Conservation (phyloP, 768 basidiomycete genomes). For the Podaxis sp. region DNA sequence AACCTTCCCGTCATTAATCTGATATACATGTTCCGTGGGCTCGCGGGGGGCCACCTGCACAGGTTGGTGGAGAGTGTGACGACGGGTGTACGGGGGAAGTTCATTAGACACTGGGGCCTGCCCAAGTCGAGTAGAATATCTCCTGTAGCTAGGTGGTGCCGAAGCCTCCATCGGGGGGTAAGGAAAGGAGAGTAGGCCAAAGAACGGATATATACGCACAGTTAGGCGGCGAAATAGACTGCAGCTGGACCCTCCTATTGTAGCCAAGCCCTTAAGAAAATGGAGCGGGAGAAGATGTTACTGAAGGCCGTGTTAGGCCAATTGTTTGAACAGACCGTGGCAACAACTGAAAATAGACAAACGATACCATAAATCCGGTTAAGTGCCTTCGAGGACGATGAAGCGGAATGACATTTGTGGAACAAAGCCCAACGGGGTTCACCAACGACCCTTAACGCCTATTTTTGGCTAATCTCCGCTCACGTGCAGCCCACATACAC, state of each 20-base stretch:
- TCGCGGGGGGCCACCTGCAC: slow-evolving; percentile 36
- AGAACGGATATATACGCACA: slow-evolving; percentile 16
- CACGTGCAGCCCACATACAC: slow-evolving; percentile 3
- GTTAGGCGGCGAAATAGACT: slow-evolving; percentile 10
- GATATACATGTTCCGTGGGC: slow-evolving; percentile 49
- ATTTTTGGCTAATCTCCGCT: neutral
- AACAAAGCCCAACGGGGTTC: neutral
- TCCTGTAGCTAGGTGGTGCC: slow-evolving; percentile 51
- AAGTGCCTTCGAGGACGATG: slow-evolving; percentile 6
- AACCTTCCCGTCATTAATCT: slow-evolving; percentile 41
- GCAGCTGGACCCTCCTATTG: slow-evolving; percentile 26
- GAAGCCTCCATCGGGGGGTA: slow-evolving; percentile 41
- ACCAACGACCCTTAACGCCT: neutral
- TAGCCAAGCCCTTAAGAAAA: slow-evolving; percentile 20
- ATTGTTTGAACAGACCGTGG: slow-evolving; percentile 20
- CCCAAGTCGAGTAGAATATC: slow-evolving; percentile 50
- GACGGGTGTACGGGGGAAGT: slow-evolving; percentile 50
- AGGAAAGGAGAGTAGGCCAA: slow-evolving; percentile 15
- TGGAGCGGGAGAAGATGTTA: slow-evolving; percentile 9
- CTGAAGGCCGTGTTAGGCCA: slow-evolving; percentile 10
- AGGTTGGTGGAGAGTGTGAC: slow-evolving; percentile 42
- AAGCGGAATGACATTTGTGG: slow-evolving; percentile 11
- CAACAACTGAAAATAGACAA: slow-evolving; percentile 15
- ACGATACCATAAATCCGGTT: slow-evolving; percentile 15
- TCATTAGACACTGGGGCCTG: slow-evolving; percentile 48